phyloP scores from a whole-genome alignment of 345 rosid genomes.

The Anacardium occidentale region DNA sequence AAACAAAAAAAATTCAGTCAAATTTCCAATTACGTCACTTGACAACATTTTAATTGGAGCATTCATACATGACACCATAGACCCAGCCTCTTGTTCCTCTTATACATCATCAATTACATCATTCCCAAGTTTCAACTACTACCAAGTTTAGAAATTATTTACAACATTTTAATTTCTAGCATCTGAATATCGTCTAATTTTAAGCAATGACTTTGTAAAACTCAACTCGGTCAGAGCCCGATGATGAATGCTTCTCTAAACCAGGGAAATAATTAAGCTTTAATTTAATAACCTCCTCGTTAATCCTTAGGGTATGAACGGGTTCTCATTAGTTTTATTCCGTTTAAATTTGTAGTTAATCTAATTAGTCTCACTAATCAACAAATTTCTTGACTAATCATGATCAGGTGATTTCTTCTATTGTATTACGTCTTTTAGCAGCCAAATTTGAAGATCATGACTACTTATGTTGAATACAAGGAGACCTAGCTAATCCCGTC shows the following conservation, averaged over 20 bases:
- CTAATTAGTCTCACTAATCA: neutral
- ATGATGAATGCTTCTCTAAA: neutral
- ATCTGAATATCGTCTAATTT: neutral
- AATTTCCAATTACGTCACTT: neutral
- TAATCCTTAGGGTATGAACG: neutral
- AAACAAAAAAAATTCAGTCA: no score
- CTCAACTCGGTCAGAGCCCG: neutral
- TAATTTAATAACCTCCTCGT: neutral
- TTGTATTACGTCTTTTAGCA: neutral
- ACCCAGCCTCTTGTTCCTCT: no score
- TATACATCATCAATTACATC: neutral
- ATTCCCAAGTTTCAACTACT: neutral
- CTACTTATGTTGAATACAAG: neutral
- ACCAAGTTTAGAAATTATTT: neutral
- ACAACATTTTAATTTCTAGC: neutral
- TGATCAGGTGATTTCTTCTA: neutral
- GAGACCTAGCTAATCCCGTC: neutral
- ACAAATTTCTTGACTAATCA: neutral
- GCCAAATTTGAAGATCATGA: conserved; percentile 3
- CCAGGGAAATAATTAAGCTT: neutral
- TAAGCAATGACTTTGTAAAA: neutral
- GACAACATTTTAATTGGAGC: no score
- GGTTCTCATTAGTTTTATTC: neutral
- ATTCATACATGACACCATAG: neutral
- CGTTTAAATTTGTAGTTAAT: no score